Evolutionary conservation across 108 stramenopile species (phyloP).

Genomic region (Fragilaria crotonensis): DNA sequence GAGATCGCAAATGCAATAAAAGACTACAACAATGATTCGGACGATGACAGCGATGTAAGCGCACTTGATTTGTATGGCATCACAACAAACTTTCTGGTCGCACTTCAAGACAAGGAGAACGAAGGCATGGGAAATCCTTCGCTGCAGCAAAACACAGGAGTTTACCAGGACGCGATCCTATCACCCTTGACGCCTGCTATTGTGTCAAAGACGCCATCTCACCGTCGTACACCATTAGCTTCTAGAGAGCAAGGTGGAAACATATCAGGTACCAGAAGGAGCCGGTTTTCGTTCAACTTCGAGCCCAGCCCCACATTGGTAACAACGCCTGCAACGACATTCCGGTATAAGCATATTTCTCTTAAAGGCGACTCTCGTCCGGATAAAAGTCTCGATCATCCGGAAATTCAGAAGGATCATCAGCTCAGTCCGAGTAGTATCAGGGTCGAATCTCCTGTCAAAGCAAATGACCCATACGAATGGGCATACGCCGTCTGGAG

Average conservation of each 20-base stretch:
- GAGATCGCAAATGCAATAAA: constrained; percentile 2
- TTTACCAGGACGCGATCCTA: not conserved
- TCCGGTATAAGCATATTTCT: not conserved
- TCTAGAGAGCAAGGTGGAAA: not conserved
- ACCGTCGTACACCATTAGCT: not conserved
- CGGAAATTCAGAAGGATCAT: not conserved
- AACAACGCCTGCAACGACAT: not conserved
- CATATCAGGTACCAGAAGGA: too few species aligned
- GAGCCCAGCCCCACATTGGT: not conserved
- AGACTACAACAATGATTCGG: not conserved
- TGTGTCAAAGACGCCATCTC: not conserved
- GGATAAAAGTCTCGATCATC: not conserved
- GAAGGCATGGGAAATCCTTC: not conserved
- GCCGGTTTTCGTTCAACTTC: not conserved
- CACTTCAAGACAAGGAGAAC: not conserved
- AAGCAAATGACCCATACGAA: constrained; percentile 10
- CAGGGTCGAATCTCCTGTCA: not conserved
- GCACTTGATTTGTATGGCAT: not conserved
- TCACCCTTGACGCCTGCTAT: not conserved
- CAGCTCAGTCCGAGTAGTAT: not conserved
- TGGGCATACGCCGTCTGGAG: constrained; percentile 17
- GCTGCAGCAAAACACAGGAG: not conserved
- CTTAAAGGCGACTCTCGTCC: not conserved
- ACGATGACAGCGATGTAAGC: not conserved
- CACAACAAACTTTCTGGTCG: not conserved